These are phyloP conservation scores for Cryptococcus sp. DNA, from an alignment of 1,284 basidiomycete genomes.

Conservation along the genomic window DNA sequence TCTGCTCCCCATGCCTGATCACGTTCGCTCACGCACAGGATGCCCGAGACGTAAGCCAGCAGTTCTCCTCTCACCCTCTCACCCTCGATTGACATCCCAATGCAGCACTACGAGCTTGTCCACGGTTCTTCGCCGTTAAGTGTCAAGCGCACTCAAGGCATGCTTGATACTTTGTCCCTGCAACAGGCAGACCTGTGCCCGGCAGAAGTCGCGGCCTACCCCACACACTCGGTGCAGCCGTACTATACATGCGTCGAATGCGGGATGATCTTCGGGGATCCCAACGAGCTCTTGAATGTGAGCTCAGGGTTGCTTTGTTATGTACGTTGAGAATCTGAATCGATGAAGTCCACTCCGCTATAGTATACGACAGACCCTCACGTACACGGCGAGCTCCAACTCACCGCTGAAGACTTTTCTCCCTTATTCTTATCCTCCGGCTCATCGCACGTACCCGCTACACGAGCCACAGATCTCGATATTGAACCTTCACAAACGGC, in stretches of 20 bases:
- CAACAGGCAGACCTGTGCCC: not conserved
- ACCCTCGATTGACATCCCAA: not conserved
- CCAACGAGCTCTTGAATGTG: slow-evolving; percentile 2
- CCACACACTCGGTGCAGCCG: slow-evolving; percentile 8
- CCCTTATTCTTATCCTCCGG: slow-evolving; percentile 9
- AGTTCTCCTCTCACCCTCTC: not conserved
- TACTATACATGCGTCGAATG: slow-evolving; percentile 11
- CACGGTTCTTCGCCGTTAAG: slow-evolving; percentile 6
- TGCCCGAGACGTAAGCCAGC: slow-evolving; percentile 13
- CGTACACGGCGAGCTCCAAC: slow-evolving; percentile 6
- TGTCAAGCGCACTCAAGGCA: slow-evolving; percentile 8
- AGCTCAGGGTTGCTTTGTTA: not conserved
- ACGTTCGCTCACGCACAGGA: slow-evolving; percentile 12
- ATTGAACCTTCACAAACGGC: not conserved
- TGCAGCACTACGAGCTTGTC: slow-evolving; percentile 14
- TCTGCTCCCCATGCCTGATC: slow-evolving; percentile 15
- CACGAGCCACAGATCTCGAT: not conserved
- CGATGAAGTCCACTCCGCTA: not conserved
- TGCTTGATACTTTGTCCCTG: slow-evolving; percentile 14
- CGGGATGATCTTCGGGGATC: slow-evolving; percentile 8
- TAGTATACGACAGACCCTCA: slow-evolving; percentile 7
- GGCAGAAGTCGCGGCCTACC: slow-evolving; percentile 1
- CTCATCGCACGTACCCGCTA: not conserved
- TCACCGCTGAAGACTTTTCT: slow-evolving; percentile 10
- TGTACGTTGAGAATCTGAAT: not conserved